Evolutionary conservation across 208 protist species (phyloP).

Genomic region (Novymonas esmeraldas): DNA sequence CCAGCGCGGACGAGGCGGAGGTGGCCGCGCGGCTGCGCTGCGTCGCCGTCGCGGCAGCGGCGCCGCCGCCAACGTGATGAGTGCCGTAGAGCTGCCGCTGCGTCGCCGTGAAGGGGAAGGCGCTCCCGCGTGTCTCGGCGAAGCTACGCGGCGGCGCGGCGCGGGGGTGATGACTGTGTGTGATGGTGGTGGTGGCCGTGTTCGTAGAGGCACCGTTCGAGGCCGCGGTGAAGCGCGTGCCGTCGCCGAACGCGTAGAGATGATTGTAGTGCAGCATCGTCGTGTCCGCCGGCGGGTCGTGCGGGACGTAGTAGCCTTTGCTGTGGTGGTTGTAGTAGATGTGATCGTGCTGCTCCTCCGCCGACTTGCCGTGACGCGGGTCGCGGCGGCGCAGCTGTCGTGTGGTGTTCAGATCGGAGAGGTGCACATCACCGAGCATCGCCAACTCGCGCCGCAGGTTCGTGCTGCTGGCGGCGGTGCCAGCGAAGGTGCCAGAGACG

Average conservation of each 20-base stretch:
- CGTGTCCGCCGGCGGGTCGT: conserved; percentile 48
- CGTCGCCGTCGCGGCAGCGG: neutral
- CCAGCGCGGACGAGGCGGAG: too few species aligned
- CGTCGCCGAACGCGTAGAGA: conserved; percentile 81
- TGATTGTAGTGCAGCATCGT: conserved; percentile 83
- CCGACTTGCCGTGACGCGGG: conserved; percentile 39
- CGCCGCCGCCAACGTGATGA: neutral
- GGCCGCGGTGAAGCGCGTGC: conserved; percentile 63
- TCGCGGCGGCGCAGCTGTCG: conserved; percentile 54
- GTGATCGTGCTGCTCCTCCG: conserved; percentile 42
- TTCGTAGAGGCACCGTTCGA: too few species aligned
- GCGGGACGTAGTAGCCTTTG: conserved; percentile 85
- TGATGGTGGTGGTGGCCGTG: neutral
- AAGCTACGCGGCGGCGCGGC: conserved; percentile 26
- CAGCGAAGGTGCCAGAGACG: conserved; percentile 12
- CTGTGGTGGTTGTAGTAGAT: conserved; percentile 89
- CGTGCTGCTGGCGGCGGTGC: conserved; percentile 28
- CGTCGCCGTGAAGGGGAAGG: conserved; percentile 30
- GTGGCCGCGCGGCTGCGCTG: neutral
- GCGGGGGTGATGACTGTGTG: conserved; percentile 12
- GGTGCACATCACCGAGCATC: conserved; percentile 51
- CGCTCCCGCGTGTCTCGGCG: conserved; percentile 21
- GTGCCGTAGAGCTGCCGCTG: conserved; percentile 14
- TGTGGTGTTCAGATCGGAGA: conserved; percentile 44
- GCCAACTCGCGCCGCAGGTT: conserved; percentile 59